These are phyloP conservation scores for Aureobasidium sp. DNA, from an alignment of 2,329 filamentous ascomycete genomes.

Conservation along the genomic window DNA sequence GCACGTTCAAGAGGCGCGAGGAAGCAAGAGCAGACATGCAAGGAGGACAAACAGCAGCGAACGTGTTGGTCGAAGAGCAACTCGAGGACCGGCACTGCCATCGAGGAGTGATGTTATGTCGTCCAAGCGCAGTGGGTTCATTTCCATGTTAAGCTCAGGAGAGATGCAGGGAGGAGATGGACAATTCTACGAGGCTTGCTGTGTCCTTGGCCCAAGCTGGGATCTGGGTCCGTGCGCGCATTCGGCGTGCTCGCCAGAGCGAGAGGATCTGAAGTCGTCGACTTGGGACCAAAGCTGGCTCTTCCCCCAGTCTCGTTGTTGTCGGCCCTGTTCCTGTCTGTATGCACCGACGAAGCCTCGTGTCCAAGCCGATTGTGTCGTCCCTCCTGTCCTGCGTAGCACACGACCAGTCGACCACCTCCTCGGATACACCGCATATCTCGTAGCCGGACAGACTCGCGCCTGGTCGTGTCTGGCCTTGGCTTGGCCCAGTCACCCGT, in stretches of 20 bases:
- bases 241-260: not conserved
- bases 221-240: not conserved
- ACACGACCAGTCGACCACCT: not conserved
- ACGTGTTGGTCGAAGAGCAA: not conserved
- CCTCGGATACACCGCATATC: constrained; percentile 12
- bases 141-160: not conserved
- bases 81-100: not conserved
- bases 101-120: not conserved
- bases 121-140: not conserved
- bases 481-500: constrained; percentile 17
- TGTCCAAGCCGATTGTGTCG: not conserved
- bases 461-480: constrained; percentile 13
- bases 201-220: not conserved
- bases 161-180: not conserved
- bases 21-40: not conserved
- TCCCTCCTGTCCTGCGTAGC: constrained; percentile 4
- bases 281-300: not conserved
- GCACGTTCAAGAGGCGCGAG: not conserved
- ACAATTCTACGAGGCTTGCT: not conserved
- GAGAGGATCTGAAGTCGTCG: constrained; percentile 1
- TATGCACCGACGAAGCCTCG: not conserved
- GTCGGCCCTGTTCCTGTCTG: not conserved
- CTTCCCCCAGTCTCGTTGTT: not conserved
- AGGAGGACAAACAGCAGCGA: not conserved
- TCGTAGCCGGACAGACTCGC: constrained; percentile 9